Evolutionary conservation across 371 early-diverging fungal species (phyloP), one percentile per base, ranked within the genome.

Genomic region (Syncephalastrum monosporum): DNA sequence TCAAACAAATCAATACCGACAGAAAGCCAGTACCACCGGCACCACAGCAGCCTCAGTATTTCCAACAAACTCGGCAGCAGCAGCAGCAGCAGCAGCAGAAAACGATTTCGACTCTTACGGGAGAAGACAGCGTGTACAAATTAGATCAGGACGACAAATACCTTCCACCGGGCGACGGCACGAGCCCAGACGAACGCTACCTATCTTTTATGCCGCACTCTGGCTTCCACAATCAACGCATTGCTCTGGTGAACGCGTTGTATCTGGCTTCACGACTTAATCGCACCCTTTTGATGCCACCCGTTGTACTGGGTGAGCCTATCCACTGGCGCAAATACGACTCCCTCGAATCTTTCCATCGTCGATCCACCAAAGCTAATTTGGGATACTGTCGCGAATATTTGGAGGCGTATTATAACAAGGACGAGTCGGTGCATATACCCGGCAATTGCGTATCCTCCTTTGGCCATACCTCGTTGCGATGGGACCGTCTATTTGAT

Each of bases 141-240:
- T 16, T 24, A 7, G 21, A n/a, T 6, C 13, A 47, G 19, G 66
- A 65, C 50, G 42, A 65, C 16, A 47, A 42, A 3, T 60, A 44
- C 23, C 38, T 65, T 8, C 66, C 66, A 17, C 50, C 57, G 1
- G 57, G 55, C 6, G 61, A 61, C 42, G 64, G 61, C 33, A 59
- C 24, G 7, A 59, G 56, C 41, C 46, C 16, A 2, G 19, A 50
- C 43, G 69, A 74, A 52, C 71, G 69, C 25, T 85, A 69, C 45
- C 50, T 85, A 2, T 67, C 75, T n/a, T 85, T 75, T 61, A 49
- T 81, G 29, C 84, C 84, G 13, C 86, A 85, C 52, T 82, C 82
- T 21, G 86, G 86, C 4, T 77, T 83, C 55, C 82, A 83, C 42
- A 85, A 85, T 55, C 86, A 85, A 49, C 68, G 82, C 16, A 79